Base-by-base conservation (phyloP, 2,329 filamentous ascomycete genomes). In the Colletotrichum agaves region DNA sequence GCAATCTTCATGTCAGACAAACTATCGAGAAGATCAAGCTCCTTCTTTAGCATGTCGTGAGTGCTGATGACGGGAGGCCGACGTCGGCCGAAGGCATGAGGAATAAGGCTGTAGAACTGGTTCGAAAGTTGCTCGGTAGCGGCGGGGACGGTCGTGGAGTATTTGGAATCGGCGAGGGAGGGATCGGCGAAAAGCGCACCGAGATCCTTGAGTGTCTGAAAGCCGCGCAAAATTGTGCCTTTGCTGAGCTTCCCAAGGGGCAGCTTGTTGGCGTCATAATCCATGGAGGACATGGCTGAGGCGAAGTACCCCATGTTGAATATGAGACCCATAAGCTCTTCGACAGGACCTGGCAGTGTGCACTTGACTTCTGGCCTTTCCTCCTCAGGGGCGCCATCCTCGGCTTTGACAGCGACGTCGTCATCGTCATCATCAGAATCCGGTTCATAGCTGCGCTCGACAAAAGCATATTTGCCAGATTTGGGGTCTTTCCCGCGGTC, bases 1-100 rank as follows among this genome's bases (percentile, higher is more conserved):
- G 93, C 90, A 67, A 93, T 90, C 78, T 94, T 94, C 92, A 97
- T 95, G 74, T 96, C 93, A 2, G 89, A 90, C 75, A 97, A 81
- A 69, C 89, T 92, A 74, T 97, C 93, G 1, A 97, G 86, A 71
- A 97, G 84, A 49, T 93, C 91, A 72, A 95, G 86, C 79, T 97
- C 93, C 72, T 81, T 85, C 80, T 94, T 93, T 72, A 97, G 85
- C 71, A 85, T 78, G 1, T 72, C 71, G 19, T 86, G 75, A 43
- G 80, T 80, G 37, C 77, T 76, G 73, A 97, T 91, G 71, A 94
- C 74, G 0, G 92, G 91, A 0, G 93, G 92, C 0, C 90, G 84
- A 49, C 87, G 87, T 35, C 93, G 90, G 8, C 93, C 92, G 77
- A 96, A 95, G 35, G 82, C 87, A 74, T 97, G 93, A 0, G 94